These are phyloP conservation scores for Pythium phragmitis DNA, from an alignment of 352 stramenopile genomes.

Conservation along the genomic window DNA sequence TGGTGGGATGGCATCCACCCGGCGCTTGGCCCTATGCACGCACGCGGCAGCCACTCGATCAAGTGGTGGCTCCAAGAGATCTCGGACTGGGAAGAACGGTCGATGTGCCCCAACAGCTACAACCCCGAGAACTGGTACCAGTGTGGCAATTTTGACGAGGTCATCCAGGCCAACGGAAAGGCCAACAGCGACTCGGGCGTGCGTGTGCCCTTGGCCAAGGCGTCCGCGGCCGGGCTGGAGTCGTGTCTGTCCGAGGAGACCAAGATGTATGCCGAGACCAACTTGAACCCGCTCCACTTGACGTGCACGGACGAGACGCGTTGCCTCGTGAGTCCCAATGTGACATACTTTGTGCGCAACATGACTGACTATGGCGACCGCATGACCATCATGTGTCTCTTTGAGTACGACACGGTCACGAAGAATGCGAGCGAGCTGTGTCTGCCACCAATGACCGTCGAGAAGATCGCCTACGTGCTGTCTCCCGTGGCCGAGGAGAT, in stretches of 20 bases:
- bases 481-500: conserved; percentile 51
- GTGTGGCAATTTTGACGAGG: conserved; percentile 56
- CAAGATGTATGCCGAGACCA: conserved; percentile 55
- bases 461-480: conserved; percentile 62
- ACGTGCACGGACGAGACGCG: conserved; percentile 47
- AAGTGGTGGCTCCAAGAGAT: conserved; percentile 78
- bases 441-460: conserved; percentile 51
- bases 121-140: conserved; percentile 73
- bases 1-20: conserved; percentile 69
- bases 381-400: conserved; percentile 73
- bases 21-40: conserved; percentile 50
- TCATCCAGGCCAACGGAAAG: conserved; percentile 30
- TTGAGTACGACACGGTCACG: conserved; percentile 54
- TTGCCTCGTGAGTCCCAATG: conserved; percentile 35
- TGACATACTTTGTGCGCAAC: conserved; percentile 67
- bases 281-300: conserved; percentile 60
- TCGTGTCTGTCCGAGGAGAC: conserved; percentile 57
- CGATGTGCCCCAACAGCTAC: conserved; percentile 73
- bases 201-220: conserved; percentile 36
- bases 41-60: conserved; percentile 62
- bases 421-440: conserved; percentile 56
- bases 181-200: conserved; percentile 29
- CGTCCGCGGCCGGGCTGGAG: conserved; percentile 38
- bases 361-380: conserved; percentile 55
- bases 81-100: conserved; percentile 63